Percentiles rank a stretch among this genome's conserved stretches.
Conservation (phyloP, 2,329 filamentous ascomycete genomes). For the Colletotrichum magnum region DNA sequence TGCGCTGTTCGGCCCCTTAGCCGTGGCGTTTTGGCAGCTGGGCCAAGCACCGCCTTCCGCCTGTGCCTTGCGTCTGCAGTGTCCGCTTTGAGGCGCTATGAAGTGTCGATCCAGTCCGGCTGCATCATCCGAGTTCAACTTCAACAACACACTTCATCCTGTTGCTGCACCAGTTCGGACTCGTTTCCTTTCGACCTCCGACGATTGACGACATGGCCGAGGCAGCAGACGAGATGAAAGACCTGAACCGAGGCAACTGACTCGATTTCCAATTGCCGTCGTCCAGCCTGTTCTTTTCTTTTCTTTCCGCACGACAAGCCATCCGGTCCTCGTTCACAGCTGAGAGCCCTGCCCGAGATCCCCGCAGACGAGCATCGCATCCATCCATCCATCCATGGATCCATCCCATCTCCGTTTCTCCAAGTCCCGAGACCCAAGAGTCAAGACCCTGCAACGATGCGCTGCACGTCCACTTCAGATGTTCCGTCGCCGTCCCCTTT, state of each 20-base stretch:
- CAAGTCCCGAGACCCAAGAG: not conserved
- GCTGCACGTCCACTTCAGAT: conserved; percentile 27
- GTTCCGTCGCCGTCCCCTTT: conserved; percentile 22
- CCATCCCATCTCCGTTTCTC: conserved; percentile 35
- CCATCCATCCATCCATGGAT: not conserved
- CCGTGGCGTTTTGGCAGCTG: conserved; percentile 1
- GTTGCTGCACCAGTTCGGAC: conserved; percentile 9
- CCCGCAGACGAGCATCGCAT: not conserved
- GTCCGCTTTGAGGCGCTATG: conserved; percentile 34
- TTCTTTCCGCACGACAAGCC: not conserved
- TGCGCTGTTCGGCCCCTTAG: conserved; percentile 17
- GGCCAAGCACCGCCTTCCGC: conserved; percentile 2
- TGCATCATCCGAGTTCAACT: conserved; percentile 33
- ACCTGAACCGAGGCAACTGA: conserved; percentile 9
- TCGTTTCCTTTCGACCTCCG: conserved; percentile 12
- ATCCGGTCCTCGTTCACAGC: not conserved
- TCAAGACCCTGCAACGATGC: conserved; percentile 11
- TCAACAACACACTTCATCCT: conserved; percentile 12
- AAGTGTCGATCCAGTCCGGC: conserved; percentile 25
- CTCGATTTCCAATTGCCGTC: not conserved
- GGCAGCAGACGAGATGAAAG: not conserved
- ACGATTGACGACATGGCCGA: not conserved
- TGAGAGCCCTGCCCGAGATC: not conserved
- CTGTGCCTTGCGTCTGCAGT: conserved; percentile 6
- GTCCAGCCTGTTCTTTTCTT: not conserved